Base-by-base conservation (phyloP, 768 basidiomycete species). In the Rhodocollybia butyracea region DNA sequence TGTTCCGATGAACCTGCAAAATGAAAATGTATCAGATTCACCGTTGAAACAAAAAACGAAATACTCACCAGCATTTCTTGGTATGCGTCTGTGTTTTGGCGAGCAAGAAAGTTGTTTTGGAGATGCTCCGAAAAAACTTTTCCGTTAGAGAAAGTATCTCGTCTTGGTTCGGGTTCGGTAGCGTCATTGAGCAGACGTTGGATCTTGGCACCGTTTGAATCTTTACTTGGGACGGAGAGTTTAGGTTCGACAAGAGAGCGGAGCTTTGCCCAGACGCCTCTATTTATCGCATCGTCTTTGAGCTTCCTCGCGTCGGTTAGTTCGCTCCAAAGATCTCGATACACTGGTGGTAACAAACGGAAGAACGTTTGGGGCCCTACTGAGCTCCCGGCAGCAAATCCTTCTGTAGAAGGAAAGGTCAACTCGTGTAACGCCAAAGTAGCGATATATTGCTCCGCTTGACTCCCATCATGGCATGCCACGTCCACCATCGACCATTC, bases 321-420 rank as follows among this genome's bases (percentile, higher is more conserved):
- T 67, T 95, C 91, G 53, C 91, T 88, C 96, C 96, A 99, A 17
- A 99, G 73, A 67, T 94, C 89, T 58, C 94, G 81, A 69, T 88
- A 96, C 17, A 82, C 79, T 2, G 86, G 76, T 8, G 96, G 93
- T n/a, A 98, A 75, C 8, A 84, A 68, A 60, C 91, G 78, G 68
- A 91, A 90, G 60, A 86, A 90, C 1, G 89, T 86, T 43, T 74
- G 75, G 43, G 78, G 70, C 36, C 75, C 74, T 11, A 70, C 68
- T 30, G 77, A 70, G 3, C 67, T 68, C n/a, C 79, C 77, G 2
- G 78, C 68, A 10, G 82, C 77, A 68, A 92, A 92, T 7, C 88
- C 88, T 50, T 81, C 80, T 0, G 77, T 77, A 2, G 68, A 55
- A 15, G 85, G 82, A 62, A 85, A 91, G 11, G 82, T 84, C 30